Evolutionary conservation across 345 rosid genomes (phyloP).

Genomic region (Eucalyptus decipiens): DNA sequence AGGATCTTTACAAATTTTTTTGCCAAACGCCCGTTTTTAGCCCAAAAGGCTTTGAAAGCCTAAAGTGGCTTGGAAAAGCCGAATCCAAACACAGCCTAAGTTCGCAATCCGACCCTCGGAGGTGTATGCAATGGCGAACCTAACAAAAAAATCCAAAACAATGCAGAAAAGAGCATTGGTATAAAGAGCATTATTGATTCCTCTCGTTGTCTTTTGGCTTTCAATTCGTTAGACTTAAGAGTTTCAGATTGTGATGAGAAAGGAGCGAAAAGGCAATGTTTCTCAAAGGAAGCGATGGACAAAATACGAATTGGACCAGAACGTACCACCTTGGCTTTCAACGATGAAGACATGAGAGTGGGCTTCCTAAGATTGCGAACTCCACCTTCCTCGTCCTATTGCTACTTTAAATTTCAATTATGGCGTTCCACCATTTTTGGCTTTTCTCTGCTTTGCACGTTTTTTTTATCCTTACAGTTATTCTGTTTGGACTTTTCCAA

Average conservation of each 20-base stretch:
- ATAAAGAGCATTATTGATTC: neutral
- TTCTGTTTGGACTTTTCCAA: neutral
- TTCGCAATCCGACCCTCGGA: neutral
- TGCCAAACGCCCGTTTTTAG: no score
- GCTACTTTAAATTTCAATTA: neutral
- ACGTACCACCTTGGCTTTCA: neutral
- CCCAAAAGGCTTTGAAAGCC: no score
- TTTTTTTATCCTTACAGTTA: neutral
- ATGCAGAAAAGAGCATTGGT: neutral
- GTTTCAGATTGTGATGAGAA: neutral
- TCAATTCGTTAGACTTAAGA: neutral
- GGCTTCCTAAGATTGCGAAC: neutral
- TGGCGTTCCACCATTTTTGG: neutral
- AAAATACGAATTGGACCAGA: neutral
- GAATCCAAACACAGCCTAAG: no score
- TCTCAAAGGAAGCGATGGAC: neutral
- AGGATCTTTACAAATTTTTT: no score
- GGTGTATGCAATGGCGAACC: neutral
- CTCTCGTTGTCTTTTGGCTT: neutral
- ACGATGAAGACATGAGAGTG: neutral
- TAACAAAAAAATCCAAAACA: neutral
- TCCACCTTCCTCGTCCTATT: neutral
- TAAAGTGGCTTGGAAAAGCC: no score
- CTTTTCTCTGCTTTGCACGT: neutral
- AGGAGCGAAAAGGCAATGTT: neutral